phyloP scores from a whole-genome alignment of 768 basidiomycete genomes.

The Auricularia heimuer region DNA sequence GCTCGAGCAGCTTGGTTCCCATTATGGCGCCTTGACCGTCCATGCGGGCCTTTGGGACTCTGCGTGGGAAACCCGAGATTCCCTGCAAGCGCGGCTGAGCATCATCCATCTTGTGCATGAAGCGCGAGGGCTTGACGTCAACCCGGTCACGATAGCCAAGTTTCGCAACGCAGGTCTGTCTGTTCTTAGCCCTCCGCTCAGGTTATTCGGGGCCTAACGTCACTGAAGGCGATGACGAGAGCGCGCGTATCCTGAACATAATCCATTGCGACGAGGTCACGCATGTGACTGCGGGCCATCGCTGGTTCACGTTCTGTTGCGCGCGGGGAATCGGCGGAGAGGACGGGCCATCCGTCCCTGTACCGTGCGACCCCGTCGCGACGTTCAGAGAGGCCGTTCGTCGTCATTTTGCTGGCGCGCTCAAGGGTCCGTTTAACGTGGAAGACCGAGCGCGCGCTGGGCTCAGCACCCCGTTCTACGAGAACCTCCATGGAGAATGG shows the following conservation, averaged over 20 bases:
- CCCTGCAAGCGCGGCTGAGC: constrained; percentile 60
- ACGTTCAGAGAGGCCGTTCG: constrained; percentile 65
- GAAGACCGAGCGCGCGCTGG: constrained; percentile 66
- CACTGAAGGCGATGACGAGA: constrained; percentile 42
- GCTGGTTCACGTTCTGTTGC: constrained; percentile 78
- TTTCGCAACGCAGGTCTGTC: constrained; percentile 45
- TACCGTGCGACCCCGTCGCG: constrained; percentile 39
- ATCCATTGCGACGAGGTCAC: constrained; percentile 77
- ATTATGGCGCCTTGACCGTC: constrained; percentile 61
- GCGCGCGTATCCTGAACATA: constrained; percentile 57
- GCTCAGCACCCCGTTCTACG: constrained; percentile 61
- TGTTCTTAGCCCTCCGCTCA: not conserved
- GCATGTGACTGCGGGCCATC: constrained; percentile 72
- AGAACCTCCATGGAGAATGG: constrained; percentile 52
- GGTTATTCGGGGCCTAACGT: no score
- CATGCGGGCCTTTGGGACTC: constrained; percentile 78
- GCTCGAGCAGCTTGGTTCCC: constrained; percentile 49
- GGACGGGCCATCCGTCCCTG: not conserved
- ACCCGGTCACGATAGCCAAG: constrained; percentile 67
- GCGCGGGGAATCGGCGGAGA: constrained; percentile 17
- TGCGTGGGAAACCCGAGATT: constrained; percentile 54
- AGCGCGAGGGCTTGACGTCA: constrained; percentile 75
- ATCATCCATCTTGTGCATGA: constrained; percentile 84
- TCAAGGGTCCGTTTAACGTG: constrained; percentile 77
- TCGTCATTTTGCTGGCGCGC: constrained; percentile 57